A percentile compares a stretch with the other conserved stretches of the same genome.
These are phyloP conservation scores for Scutellaria barbata DNA, from an alignment of 257 asterid species.

Conservation along the genomic window DNA sequence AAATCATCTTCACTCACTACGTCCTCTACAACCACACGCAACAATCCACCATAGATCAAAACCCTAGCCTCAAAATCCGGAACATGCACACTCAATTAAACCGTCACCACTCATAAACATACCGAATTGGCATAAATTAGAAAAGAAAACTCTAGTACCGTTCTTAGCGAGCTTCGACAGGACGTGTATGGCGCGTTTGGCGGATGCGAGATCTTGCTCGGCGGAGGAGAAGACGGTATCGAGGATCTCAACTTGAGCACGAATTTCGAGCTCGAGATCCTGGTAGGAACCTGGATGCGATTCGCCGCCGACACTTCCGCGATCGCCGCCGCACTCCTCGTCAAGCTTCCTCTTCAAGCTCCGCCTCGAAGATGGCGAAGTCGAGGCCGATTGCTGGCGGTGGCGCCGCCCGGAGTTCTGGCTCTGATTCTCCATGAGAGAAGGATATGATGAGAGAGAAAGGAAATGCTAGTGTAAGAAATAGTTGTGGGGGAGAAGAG, in stretches of 20 bases:
- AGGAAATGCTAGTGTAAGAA: slow-evolving; percentile 28
- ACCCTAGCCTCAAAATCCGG: slow-evolving; percentile 39
- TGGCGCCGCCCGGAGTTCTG: slow-evolving; percentile 68
- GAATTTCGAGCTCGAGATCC: slow-evolving; percentile 70
- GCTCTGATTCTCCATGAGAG: slow-evolving; percentile 75
- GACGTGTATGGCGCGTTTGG: slow-evolving; percentile 65
- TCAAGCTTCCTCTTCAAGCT: slow-evolving; percentile 87
- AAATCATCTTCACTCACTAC: neutral
- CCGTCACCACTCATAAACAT: neutral
- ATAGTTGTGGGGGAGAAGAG: slow-evolving; percentile 31
- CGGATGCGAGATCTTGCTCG: slow-evolving; percentile 66
- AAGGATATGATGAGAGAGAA: slow-evolving; percentile 47
- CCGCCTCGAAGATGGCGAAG: slow-evolving; percentile 53
- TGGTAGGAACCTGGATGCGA: slow-evolving; percentile 57
- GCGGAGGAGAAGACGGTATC: slow-evolving; percentile 46
- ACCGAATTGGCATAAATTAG: slow-evolving; percentile 6
- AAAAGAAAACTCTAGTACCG: slow-evolving; percentile 45
- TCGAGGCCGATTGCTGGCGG: slow-evolving; percentile 63
- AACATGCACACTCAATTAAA: slow-evolving; percentile 36
- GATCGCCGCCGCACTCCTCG: slow-evolving; percentile 63
- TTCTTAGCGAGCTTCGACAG: slow-evolving; percentile 76
- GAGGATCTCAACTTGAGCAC: slow-evolving; percentile 72
- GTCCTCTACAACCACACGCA: slow-evolving; percentile 28
- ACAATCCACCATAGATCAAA: slow-evolving; percentile 40
- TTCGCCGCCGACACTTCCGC: slow-evolving; percentile 54